phyloP scores from a whole-genome alignment of 169 alveolate species.

The Cryptosporidium andersoni region DNA sequence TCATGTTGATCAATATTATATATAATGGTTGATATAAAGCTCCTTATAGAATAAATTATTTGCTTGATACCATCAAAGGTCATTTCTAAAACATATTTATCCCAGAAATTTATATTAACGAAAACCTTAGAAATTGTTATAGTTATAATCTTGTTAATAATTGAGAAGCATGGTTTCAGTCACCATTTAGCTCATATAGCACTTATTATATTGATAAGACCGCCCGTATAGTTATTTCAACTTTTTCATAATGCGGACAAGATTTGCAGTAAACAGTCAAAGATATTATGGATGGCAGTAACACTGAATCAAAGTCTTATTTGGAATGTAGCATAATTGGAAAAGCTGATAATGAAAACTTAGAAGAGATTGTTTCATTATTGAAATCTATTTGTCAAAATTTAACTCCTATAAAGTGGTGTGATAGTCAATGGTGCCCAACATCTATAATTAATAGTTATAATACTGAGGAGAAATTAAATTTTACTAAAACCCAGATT shows the following conservation, averaged over 20 bases:
- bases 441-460: neutral
- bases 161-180: neutral
- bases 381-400: slow-evolving; percentile 37
- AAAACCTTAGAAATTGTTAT: too few relatives aligned
- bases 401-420: slow-evolving; percentile 36
- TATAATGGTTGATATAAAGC: too few relatives aligned
- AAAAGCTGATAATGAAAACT: slow-evolving; percentile 1
- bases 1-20: too few relatives aligned
- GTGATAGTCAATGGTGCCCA: slow-evolving; percentile 59
- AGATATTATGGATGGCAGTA: too few relatives aligned
- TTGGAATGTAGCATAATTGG: slow-evolving; percentile 54
- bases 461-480: neutral
- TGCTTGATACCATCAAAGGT: too few relatives aligned
- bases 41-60: too few relatives aligned
- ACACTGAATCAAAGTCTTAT: neutral
- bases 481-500: slow-evolving; percentile 49
- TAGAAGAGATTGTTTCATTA: slow-evolving; percentile 26
- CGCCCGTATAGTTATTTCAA: neutral
- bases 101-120: too few relatives aligned
- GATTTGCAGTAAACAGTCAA: neutral
- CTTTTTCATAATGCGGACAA: neutral
- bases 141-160: too few relatives aligned
- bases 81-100: too few relatives aligned
- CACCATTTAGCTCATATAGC: too few relatives aligned
- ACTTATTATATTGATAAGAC: neutral